Evolutionary conservation across 495 filamentous ascomycete genomes (phyloP), one percentile per base, ranked within the genome.

Genomic region (Penicillium canescens): DNA sequence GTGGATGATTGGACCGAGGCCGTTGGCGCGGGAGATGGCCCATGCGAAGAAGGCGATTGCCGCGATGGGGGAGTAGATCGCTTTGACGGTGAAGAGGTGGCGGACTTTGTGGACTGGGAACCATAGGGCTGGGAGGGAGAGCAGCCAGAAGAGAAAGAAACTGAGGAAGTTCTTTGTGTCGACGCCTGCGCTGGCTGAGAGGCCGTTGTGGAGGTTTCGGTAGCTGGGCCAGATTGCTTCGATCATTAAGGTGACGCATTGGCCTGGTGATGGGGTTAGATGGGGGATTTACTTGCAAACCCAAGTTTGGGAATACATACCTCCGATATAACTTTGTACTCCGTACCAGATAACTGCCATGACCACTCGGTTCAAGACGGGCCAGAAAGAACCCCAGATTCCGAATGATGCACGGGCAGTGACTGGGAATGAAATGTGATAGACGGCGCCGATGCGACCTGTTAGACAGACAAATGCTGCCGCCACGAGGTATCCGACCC

Each of bases 71-170:
- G 95, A 92, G 55, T 95, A 84, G 63, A 83, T 89, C 6, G 91
- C 82, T 73, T 97, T 97, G 62, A 89, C 89, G 16, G 92, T 96
- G 69, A 97, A 97, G 18, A 97, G 77, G 70, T 96, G 92, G 46
- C 92, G 75, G 33, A 82, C 72, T 52, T 82, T 71, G 53, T 82
- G 79, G 26, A 82, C 76, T 0, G 79, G 79, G 59, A 82, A 79
- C 87, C 90, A 97, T 44, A 97, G 86, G 7, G 89, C 89, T 0
- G 90, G 90, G n/a, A 95, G 72, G 26, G 86, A 90, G 56, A 76
- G 63, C 4, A 89, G 66, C 90, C 90, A 95, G 63, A 95, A 95
- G 46, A 95, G 70, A 75, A 93, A 90, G 69, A 93, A 95, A 21
- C 88, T 87, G 38, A 83, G 70, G 62, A 85, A 96, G 56, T 89